Conservation (phyloP, 352 stramenopile genomes). For the Halophytophthora batemanensis region DNA sequence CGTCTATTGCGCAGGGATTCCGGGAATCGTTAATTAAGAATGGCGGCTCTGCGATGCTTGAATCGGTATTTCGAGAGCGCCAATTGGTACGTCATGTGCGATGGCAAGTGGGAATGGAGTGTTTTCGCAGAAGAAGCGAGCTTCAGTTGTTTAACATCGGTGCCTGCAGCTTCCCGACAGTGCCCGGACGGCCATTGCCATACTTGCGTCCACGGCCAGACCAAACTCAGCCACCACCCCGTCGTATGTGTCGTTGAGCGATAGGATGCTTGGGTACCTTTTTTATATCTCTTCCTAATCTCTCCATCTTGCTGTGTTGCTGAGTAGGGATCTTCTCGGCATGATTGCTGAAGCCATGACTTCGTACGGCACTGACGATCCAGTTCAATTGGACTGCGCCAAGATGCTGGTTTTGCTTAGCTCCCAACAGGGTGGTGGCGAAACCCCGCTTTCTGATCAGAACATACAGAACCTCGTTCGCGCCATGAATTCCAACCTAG, state of each 20-base stretch:
- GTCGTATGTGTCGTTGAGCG: constrained; percentile 9
- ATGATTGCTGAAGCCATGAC: constrained; percentile 16
- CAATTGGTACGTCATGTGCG: constrained; percentile 9
- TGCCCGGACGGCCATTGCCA: constrained; percentile 5
- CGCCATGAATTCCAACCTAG: constrained; percentile 21
- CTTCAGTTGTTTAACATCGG: neutral
- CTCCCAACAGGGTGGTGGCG: constrained; percentile 1
- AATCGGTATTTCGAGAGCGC: constrained; percentile 8
- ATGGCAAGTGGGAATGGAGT: neutral
- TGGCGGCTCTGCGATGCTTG: constrained; percentile 4
- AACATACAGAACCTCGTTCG: constrained; percentile 22
- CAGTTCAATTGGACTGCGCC: constrained; percentile 9
- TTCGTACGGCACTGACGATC: constrained; percentile 1
- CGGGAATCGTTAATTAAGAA: constrained; percentile 5
- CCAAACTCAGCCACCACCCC: constrained; percentile 1
- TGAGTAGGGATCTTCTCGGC: constrained; percentile 1
- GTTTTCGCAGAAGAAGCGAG: neutral
- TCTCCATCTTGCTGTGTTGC: neutral
- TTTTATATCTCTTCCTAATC: neutral
- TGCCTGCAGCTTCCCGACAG: constrained; percentile 8
- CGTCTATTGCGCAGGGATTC: constrained; percentile 5
- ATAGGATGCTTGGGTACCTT: neutral
- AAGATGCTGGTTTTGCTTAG: constrained; percentile 10
- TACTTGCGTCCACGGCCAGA: constrained; percentile 1
- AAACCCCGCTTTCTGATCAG: constrained; percentile 12